phyloP scores from a whole-genome alignment of 441 rosid species.

The Gossypium aridum region DNA sequence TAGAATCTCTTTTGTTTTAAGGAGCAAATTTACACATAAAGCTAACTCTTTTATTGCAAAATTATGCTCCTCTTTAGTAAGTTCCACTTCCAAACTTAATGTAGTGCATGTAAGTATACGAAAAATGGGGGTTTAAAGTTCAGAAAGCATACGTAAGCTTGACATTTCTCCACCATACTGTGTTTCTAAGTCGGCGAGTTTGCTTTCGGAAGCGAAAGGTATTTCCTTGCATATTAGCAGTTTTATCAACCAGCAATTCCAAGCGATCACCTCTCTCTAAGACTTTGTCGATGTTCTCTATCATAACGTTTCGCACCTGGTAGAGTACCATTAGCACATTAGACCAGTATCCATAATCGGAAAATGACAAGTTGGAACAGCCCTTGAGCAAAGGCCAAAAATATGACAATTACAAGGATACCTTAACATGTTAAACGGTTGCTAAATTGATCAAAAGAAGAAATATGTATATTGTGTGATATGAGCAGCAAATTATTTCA shows the following conservation, averaged over 20 bases:
- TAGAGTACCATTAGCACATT: conserved; percentile 1
- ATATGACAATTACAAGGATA: not conserved
- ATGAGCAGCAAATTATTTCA: not conserved
- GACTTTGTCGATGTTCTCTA: conserved; percentile 92
- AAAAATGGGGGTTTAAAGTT: not conserved
- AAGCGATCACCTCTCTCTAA: conserved; percentile 90
- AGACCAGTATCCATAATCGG: not conserved
- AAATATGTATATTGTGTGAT: not conserved
- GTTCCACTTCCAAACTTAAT: not conserved
- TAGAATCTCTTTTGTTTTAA: not conserved
- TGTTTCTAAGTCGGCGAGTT: conserved; percentile 80
- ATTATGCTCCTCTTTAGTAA: not conserved
- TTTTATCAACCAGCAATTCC: conserved; percentile 93
- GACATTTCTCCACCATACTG: conserved; percentile 93
- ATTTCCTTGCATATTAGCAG: conserved; percentile 90
- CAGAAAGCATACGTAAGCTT: conserved; percentile 65
- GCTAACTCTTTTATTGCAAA: not conserved
- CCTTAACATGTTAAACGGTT: not conserved
- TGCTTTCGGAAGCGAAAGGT: conserved; percentile 92
- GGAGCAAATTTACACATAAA: not conserved
- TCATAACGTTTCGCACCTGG: conserved; percentile 87
- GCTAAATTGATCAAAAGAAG: not conserved
- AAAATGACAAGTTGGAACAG: not conserved
- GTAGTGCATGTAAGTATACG: not conserved
- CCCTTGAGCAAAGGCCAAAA: not conserved